A percentile compares a stretch with the other conserved stretches of the same genome.
These are phyloP conservation scores for Globisporangium cystogenes DNA, from an alignment of 352 stramenopile genomes.

Conservation along the genomic window DNA sequence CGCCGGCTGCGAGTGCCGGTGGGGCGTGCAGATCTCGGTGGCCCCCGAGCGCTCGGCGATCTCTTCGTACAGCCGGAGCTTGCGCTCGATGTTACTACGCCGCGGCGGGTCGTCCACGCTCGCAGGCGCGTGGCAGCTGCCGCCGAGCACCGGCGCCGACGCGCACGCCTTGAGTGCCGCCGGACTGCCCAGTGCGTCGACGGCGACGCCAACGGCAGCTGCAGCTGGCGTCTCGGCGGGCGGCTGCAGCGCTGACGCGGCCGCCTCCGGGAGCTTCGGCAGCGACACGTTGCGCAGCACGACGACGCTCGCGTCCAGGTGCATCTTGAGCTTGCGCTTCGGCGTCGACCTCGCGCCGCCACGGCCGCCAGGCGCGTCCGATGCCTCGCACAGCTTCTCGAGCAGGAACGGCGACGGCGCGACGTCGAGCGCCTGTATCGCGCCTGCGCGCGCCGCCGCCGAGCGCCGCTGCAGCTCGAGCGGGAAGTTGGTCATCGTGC, in stretches of 20 bases:
- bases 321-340: constrained; percentile 19
- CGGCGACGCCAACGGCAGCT: too few species aligned
- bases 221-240: not conserved
- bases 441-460: constrained; percentile 3
- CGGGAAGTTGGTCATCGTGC: constrained; percentile 29
- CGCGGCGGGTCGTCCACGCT: constrained; percentile 6
- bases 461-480: constrained; percentile 33
- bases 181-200: not conserved
- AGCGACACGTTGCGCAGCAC: constrained; percentile 34
- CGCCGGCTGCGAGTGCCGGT: constrained; percentile 9
- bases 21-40: not conserved
- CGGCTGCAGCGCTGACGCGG: too few species aligned
- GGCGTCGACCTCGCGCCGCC: constrained; percentile 30
- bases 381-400: constrained; percentile 18
- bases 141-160: constrained; percentile 15
- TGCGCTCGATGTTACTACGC: constrained; percentile 49
- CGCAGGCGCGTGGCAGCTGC: too few species aligned
- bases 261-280: constrained; percentile 18
- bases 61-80: constrained; percentile 49
- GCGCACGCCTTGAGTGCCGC: constrained; percentile 9
- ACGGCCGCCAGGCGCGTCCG: constrained; percentile 6
- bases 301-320: constrained; percentile 30
- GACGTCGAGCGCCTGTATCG: constrained; percentile 22
- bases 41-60: constrained; percentile 13
- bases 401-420: constrained; percentile 37